Evolutionary conservation across 2,329 filamentous ascomycete species (phyloP).

Genomic region (Calonectria honghensis): DNA sequence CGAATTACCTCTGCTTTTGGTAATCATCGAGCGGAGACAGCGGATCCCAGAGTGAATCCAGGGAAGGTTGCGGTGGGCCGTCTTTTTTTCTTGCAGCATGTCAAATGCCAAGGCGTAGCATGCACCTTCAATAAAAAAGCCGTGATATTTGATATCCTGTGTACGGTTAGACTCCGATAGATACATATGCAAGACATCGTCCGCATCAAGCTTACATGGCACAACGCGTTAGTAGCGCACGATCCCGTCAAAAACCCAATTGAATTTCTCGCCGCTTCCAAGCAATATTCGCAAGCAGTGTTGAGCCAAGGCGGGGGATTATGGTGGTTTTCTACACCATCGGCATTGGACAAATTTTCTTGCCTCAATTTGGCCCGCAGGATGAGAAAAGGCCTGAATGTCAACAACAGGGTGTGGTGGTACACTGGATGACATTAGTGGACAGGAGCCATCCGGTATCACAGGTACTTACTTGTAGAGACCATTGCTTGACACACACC

Average conservation of each 20-base stretch:
- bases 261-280: slow-evolving; percentile 63
- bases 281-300: slow-evolving; percentile 64
- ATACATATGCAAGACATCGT: not conserved
- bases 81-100: slow-evolving; percentile 62
- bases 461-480: slow-evolving; percentile 59
- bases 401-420: slow-evolving; percentile 64
- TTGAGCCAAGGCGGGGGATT: slow-evolving; percentile 62
- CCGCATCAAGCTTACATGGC: slow-evolving; percentile 57
- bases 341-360: slow-evolving; percentile 46
- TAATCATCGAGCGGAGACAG: slow-evolving; percentile 60
- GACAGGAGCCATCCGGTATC: not conserved
- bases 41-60: slow-evolving; percentile 64
- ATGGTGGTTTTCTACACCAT: slow-evolving; percentile 41
- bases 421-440: slow-evolving; percentile 59
- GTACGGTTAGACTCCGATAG: slow-evolving; percentile 31
- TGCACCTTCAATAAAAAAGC: slow-evolving; percentile 65
- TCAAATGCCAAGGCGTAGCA: slow-evolving; percentile 65
- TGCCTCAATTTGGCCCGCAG: slow-evolving; percentile 64
- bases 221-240: slow-evolving; percentile 62
- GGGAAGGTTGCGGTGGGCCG: slow-evolving; percentile 61
- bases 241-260: slow-evolving; percentile 64
- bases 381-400: slow-evolving; percentile 66
- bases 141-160: slow-evolving; percentile 66
- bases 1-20: slow-evolving; percentile 44
- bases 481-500: slow-evolving; percentile 64